Evolutionary conservation across 2,329 filamentous ascomycete species (phyloP).

Genomic region (Lasiodiplodia sp.): DNA sequence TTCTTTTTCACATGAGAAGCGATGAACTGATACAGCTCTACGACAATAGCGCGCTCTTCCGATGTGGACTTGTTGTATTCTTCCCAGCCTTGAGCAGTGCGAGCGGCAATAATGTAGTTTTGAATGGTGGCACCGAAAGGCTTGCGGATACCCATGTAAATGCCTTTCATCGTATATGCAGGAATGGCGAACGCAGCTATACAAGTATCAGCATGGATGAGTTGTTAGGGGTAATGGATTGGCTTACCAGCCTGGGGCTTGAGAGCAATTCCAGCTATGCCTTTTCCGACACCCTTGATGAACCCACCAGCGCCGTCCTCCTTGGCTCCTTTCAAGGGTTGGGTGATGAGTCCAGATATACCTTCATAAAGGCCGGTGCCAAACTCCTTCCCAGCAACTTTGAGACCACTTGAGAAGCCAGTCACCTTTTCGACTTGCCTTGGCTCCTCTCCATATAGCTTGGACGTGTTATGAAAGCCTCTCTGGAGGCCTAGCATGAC

Average conservation of each 20-base stretch:
- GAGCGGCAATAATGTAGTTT: constrained; percentile 80
- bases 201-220: not conserved
- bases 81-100: constrained; percentile 76
- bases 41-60: constrained; percentile 69
- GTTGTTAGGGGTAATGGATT: no score
- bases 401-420: constrained; percentile 76
- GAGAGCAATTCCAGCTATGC: constrained; percentile 79
- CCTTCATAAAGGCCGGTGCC: constrained; percentile 82
- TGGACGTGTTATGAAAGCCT: constrained; percentile 88
- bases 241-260: constrained; percentile 75
- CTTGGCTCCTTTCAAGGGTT: constrained; percentile 74
- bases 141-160: constrained; percentile 79
- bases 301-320: constrained; percentile 72
- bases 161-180: constrained; percentile 82
- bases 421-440: constrained; percentile 81
- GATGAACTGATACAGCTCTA: constrained; percentile 69
- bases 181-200: constrained; percentile 63
- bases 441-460: constrained; percentile 84
- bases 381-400: constrained; percentile 80
- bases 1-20: constrained; percentile 66
- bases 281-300: constrained; percentile 82
- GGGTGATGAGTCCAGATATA: constrained; percentile 79
- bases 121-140: constrained; percentile 73
- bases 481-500: constrained; percentile 82
- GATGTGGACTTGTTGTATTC: constrained; percentile 64